A percentile compares a stretch with the other conserved stretches of the same genome.
Evolutionary conservation across 192 early-diverging fungal genomes (phyloP).

Genomic region (Phycomyces nitens): DNA sequence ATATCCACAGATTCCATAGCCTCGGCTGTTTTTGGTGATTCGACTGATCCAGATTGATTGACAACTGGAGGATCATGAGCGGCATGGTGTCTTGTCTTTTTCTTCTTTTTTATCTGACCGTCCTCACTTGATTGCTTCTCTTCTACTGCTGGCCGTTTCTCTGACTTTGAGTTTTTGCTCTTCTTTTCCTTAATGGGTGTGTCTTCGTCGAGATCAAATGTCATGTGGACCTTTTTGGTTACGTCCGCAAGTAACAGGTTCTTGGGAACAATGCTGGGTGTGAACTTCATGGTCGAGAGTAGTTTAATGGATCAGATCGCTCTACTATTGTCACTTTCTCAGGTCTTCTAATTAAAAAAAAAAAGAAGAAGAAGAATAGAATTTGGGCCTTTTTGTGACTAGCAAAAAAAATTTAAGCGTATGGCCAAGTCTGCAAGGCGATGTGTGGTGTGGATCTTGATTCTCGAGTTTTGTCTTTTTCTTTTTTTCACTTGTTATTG

Average conservation of each 20-base stretch:
- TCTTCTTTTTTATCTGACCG: slow-evolving; percentile 16
- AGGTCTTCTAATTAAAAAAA: too few relatives aligned
- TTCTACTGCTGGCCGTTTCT: neutral
- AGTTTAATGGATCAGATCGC: too few relatives aligned
- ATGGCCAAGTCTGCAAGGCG: too few relatives aligned
- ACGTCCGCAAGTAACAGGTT: slow-evolving; percentile 17
- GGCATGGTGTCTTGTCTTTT: slow-evolving; percentile 11
- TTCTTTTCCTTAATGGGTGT: slow-evolving; percentile 7
- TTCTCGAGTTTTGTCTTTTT: too few relatives aligned
- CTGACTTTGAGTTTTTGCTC: slow-evolving; percentile 16
- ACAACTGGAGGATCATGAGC: slow-evolving; percentile 2
- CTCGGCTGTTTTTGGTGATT: neutral
- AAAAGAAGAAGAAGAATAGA: too few relatives aligned
- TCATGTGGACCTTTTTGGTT: slow-evolving; percentile 24
- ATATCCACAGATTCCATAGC: neutral
- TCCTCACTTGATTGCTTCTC: slow-evolving; percentile 1
- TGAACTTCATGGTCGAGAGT: slow-evolving; percentile 20
- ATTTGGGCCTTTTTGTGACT: too few relatives aligned
- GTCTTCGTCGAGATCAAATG: slow-evolving; percentile 16
- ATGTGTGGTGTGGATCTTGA: too few relatives aligned
- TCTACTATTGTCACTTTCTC: neutral
- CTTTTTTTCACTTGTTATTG: too few relatives aligned
- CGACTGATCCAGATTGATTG: neutral
- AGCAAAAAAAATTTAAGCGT: too few relatives aligned
- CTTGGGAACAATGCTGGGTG: slow-evolving; percentile 28